Conservation (phyloP, 345 rosid genomes). For the Syzygium grande region DNA sequence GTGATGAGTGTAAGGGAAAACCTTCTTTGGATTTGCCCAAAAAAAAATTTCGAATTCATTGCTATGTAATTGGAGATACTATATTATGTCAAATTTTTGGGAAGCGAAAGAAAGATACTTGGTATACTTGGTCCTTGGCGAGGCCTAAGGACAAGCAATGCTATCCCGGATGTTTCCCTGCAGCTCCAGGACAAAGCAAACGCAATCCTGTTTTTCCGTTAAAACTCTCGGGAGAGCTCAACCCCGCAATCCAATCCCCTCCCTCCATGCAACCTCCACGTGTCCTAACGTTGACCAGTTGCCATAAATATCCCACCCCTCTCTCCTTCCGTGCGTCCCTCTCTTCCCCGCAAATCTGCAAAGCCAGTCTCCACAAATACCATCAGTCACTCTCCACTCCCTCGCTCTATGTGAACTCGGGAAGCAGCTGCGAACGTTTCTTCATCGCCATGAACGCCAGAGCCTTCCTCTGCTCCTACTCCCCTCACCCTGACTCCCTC, state of each 20-base stretch:
- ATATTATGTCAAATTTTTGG: not conserved
- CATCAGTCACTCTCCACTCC: not conserved
- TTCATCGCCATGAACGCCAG: constrained; percentile 50
- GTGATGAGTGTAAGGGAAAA: not conserved
- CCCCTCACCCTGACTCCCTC: constrained; percentile 49
- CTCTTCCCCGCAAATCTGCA: not conserved
- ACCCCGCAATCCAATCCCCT: constrained; percentile 3
- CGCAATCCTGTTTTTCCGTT: not conserved
- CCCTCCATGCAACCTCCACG: constrained; percentile 20
- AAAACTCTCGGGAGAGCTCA: not conserved
- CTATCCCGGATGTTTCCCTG: not conserved
- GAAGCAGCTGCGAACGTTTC: constrained; percentile 7
- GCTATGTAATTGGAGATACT: not conserved
- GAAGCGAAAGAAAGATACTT: too few relatives aligned
- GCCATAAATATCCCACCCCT: constrained; percentile 23
- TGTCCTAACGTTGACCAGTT: constrained; percentile 43
- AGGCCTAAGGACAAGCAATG: not conserved
- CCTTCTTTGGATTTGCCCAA: not conserved
- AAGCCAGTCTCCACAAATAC: not conserved
- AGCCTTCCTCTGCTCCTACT: constrained; percentile 43
- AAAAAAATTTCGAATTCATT: not conserved
- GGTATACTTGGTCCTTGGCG: not conserved
- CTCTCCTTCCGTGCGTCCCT: not conserved
- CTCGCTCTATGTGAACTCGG: not conserved
- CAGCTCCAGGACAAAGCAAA: not conserved